These are phyloP conservation scores for Solanum verrucosum DNA, from an alignment of 257 asterid genomes.

Conservation along the genomic window DNA sequence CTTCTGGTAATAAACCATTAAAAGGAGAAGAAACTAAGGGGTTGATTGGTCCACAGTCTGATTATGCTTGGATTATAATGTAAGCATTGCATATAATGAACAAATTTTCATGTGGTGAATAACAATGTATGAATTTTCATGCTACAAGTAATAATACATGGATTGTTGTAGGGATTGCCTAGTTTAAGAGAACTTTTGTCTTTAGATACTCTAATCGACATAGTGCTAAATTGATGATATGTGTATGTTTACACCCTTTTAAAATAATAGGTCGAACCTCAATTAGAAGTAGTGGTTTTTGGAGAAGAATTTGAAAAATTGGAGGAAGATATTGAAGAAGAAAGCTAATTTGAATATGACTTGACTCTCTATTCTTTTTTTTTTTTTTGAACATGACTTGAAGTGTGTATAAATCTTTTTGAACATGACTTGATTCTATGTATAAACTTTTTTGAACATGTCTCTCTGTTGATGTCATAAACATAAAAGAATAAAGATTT, in stretches of 20 bases:
- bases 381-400: background rate
- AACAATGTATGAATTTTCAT: background rate
- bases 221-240: background rate
- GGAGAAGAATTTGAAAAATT: background rate
- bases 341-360: background rate
- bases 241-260: background rate
- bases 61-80: background rate
- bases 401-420: background rate
- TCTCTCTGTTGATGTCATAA: background rate
- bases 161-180: background rate
- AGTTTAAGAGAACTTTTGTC: background rate
- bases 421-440: background rate
- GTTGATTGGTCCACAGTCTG: background rate
- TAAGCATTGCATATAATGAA: background rate
- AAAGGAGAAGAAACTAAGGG: background rate
- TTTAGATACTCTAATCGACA: background rate
- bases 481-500: background rate
- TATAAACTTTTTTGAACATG: background rate
- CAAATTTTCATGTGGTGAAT: background rate
- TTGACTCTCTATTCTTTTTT: background rate
- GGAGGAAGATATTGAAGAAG: background rate
- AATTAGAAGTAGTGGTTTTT: background rate
- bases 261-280: background rate
- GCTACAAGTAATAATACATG: background rate
- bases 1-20: background rate